Evolutionary conservation across 2,329 filamentous ascomycete genomes (phyloP), one percentile per base, ranked within the genome.

Genomic region (Coniella lustricola): DNA sequence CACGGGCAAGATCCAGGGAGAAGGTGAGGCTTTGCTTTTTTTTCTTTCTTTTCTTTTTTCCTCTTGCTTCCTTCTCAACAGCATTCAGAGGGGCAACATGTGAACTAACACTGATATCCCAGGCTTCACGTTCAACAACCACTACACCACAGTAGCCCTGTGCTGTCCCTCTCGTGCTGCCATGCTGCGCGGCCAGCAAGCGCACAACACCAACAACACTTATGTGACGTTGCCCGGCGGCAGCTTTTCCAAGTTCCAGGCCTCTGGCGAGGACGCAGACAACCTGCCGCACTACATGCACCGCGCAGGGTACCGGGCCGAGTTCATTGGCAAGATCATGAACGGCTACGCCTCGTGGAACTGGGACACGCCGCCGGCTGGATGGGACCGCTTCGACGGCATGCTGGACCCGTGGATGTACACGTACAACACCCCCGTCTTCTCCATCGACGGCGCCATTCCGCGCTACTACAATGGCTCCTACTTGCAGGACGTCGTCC

Each of bases 211-310:
- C 1, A 87, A 87, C 55, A 80, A 87, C 1, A 87, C 84, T 0
- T 67, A 75, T 40, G 69, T 77, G 0, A 55, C 43, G 25, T 68
- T 77, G 14, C 81, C 80, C 3, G 77, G 81, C 52, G 81, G 77
- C 75, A 64, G 77, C 3, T 88, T 82, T 56, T 77, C 79, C 1
- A 85, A 86, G 56, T 84, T 87, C 48, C 66, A 87, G 13, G 67
- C 67, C 3, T 71, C 84, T 45, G 83, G 84, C 0, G 72, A 79
- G 51, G 85, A 87, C 50, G 73, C 82, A 1, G 75, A 82, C 32
- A 87, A 84, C 52, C 71, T 88, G 0, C 84, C 84, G 0, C 61
- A 87, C 0, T 88, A 84, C 83, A 64, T 89, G n/a, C 81, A 86
- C 55, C 62, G 75, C 3, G 77, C 76, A 0, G 83, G 82, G 0